Evolutionary conservation across 2,329 filamentous ascomycete species (phyloP), one percentile per base, ranked within the genome.

Genomic region (Penicillium sp.): DNA sequence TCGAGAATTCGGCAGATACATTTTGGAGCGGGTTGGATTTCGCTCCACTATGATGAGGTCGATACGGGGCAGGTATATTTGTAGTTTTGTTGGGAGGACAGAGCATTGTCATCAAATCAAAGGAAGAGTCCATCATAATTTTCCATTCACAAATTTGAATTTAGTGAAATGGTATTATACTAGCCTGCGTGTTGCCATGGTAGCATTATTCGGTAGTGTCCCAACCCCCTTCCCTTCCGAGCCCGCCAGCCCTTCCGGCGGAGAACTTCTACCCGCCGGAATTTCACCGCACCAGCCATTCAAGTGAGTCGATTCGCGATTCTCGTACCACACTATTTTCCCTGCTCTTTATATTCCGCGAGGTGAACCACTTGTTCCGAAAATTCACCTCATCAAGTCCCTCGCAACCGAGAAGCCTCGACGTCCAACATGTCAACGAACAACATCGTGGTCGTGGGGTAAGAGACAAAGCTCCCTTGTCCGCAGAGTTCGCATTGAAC

Each of bases 401-500:
- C 8, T 2, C 17, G 15, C 51, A 17, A 7, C 13, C 15, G 19
- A 38, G 28, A 40, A 38, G 12, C 4, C 19, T 49, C 19, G 12
- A 4, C n/a, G 1, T 19, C 10, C 42, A 38, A 35, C 6, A 57
- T 57, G 54, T 26, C 54, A 57, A 37, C 42, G 42, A 49, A 57
- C 19, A 57, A 37, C 12, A 57, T 57, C 8, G 54, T 57, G 15
- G 54, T 57, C 5, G 30, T 57, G 26, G 54, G 54, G 54, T 57
- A 38, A 26, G 54, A 35, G 15, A 38, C 40, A n/a, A 40, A 26
- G 17, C n/a, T 40, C 15, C 13, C 22, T 12, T 44, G 3, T 44
- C 40, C 37, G 15, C 15, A n/a, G 1, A 8, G 19, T 53, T 10
- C 28, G n/a, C n/a, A n/a, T n/a, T n/a, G n/a, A n/a, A n/a, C n/a